Evolutionary conservation across 129 eudicot species (phyloP), one percentile per base, ranked within the genome.

Genomic region (Flaveria ramosissima): DNA sequence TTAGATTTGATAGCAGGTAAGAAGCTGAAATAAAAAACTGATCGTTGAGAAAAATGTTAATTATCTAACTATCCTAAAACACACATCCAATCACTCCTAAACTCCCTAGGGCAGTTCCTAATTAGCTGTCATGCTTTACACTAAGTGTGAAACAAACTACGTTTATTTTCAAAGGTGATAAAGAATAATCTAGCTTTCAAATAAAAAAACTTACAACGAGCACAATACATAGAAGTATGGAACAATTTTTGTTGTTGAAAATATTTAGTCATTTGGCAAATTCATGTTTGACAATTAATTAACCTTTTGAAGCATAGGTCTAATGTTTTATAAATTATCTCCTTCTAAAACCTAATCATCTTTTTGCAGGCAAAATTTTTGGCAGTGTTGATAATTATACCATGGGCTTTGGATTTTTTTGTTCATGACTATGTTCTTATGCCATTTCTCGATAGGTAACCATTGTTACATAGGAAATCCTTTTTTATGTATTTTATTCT

Each of bases 371-470:
- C 97, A 75, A 95, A 89, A 77, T 91, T 95, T 82, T 80, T 95
- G 92, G 94, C 94, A 21, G 74, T 83, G 43, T 72, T 95, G 88
- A 76, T 95, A 69, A 42, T 91, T 80, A 80, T 95, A 82, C 99
- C 99, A 10, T 89, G 92, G 93, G 90, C 90, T 55, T 52, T 95
- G 90, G 99, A 95, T 82, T 83, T 89, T 87, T 83, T 95, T 79
- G 96, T 89, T 76, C 99, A 91, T 79, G 99, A 95, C 73, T 95
- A 83, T 84, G 89, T 91, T 82, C 94, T 95, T 78, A 83, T 95
- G 99, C 99, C 99, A 65, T 95, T 95, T 80, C 85, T 95, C 41
- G 99, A 95, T 85, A 91, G 99, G 99, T 95, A 84, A 80, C 9
- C 63, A 21, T 9, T 68, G 60, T n/a, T 74, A 63, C 41, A 61